These are phyloP conservation scores for Teunomyces kruisii DNA, from an alignment of 805 yeast species.

Conservation along the genomic window DNA sequence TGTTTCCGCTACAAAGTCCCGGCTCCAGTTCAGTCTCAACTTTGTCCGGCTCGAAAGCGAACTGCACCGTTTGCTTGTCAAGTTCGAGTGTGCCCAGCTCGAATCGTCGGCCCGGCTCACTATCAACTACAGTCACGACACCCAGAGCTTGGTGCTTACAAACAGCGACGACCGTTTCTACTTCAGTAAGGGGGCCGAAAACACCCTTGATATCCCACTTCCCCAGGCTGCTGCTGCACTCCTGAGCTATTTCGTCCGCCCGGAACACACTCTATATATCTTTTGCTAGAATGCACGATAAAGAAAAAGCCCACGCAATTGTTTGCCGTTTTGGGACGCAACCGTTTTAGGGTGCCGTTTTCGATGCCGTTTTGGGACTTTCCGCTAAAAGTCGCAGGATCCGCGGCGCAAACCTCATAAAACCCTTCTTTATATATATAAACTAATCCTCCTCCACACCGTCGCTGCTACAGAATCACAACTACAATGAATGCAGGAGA, in stretches of 20 bases:
- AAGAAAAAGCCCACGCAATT: not conserved
- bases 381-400: no score
- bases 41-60: constrained; percentile 1
- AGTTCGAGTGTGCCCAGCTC: constrained; percentile 18
- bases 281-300: constrained; percentile 2
- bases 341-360: no score
- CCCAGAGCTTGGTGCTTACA: constrained; percentile 9
- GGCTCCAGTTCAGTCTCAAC: constrained; percentile 1
- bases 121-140: constrained; percentile 8
- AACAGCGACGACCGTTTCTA: constrained; percentile 13
- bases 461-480: not conserved
- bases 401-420: no score
- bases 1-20: not conserved
- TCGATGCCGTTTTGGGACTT: no score
- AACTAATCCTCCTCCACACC: no score
- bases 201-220: constrained; percentile 10
- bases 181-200: constrained; percentile 9
- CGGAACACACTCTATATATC: constrained; percentile 16
- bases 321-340: not conserved
- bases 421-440: no score
- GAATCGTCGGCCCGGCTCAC: constrained; percentile 6
- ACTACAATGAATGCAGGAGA: constrained; percentile 25
- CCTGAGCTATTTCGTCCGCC: constrained; percentile 12
- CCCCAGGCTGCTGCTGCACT: constrained; percentile 5
- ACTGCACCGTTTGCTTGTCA: constrained; percentile 11